A percentile compares a stretch with the other conserved stretches of the same genome.
phyloP scores from a whole-genome alignment of 225 moss, liverwort and hornwort species.

The Polytrichum commune region DNA sequence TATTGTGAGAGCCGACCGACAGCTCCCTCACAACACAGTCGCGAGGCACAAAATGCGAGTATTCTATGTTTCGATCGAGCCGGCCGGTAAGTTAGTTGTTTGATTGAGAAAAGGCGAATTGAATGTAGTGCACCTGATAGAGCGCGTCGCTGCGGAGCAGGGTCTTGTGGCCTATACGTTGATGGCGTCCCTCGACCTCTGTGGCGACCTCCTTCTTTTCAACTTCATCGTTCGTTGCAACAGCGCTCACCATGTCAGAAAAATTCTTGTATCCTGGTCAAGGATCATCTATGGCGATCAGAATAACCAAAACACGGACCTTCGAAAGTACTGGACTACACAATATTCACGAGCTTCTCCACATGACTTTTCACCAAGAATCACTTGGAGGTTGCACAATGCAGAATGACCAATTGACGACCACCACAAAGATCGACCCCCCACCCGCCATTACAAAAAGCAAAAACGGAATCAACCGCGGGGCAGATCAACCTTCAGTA shows the following conservation, averaged over 20 bases:
- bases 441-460: not conserved
- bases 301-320: not conserved
- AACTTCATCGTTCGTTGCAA: constrained; percentile 9
- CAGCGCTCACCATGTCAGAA: constrained; percentile 7
- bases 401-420: not conserved
- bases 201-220: constrained; percentile 22
- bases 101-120: not conserved
- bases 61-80: not conserved
- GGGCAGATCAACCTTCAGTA: not conserved
- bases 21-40: too few relatives aligned
- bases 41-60: too few relatives aligned
- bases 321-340: not conserved
- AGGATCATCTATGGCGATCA: not conserved
- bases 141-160: constrained; percentile 50
- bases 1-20: too few relatives aligned
- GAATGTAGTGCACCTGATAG: constrained; percentile 36
- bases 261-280: not conserved
- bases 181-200: constrained; percentile 42
- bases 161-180: constrained; percentile 45
- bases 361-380: not conserved
- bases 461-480: not conserved
- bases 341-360: not conserved
- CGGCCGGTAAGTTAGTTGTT: not conserved
- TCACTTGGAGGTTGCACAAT: not conserved
- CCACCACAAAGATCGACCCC: not conserved